Evolutionary conservation across 352 stramenopile genomes (phyloP).

Genomic region (Thalassiosira ordinaria): DNA sequence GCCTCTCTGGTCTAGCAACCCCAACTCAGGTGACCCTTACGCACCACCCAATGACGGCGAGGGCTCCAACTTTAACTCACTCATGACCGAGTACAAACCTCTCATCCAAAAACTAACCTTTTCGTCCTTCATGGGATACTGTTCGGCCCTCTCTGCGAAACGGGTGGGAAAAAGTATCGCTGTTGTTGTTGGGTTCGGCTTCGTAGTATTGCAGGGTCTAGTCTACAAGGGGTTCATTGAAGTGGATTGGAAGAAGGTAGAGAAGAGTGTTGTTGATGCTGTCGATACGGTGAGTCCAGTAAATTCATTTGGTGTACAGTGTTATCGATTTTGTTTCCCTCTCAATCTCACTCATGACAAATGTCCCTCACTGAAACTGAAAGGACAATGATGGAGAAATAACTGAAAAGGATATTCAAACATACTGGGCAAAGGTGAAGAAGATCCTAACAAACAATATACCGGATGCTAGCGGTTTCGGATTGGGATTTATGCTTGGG

Average conservation of each 20-base stretch:
- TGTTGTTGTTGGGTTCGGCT: conserved; percentile 88
- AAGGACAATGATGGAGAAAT: conserved; percentile 80
- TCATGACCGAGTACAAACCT: conserved; percentile 50
- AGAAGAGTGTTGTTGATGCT: conserved; percentile 85
- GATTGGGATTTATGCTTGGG: conserved; percentile 81
- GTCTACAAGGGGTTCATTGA: conserved; percentile 91
- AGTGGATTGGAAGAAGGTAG: conserved; percentile 92
- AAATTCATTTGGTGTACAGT: neutral
- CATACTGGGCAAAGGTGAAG: conserved; percentile 77
- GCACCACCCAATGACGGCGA: conserved; percentile 13
- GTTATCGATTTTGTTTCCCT: too few relatives aligned
- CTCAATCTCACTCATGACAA: too few relatives aligned
- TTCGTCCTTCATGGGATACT: conserved; percentile 91
- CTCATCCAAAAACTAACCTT: conserved; percentile 86
- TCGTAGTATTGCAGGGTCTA: conserved; percentile 89
- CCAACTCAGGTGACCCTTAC: conserved; percentile 29
- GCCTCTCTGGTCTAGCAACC: conserved; percentile 19
- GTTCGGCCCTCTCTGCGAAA: conserved; percentile 90
- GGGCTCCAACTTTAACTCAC: conserved; percentile 3
- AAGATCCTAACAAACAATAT: conserved; percentile 76
- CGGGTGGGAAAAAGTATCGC: conserved; percentile 91
- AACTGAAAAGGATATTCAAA: conserved; percentile 70
- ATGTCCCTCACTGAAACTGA: too few relatives aligned
- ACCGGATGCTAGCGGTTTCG: conserved; percentile 76
- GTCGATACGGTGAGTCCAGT: conserved; percentile 71